Evolutionary conservation across 83 land plant species (phyloP).

Genomic region (Picea abies): DNA sequence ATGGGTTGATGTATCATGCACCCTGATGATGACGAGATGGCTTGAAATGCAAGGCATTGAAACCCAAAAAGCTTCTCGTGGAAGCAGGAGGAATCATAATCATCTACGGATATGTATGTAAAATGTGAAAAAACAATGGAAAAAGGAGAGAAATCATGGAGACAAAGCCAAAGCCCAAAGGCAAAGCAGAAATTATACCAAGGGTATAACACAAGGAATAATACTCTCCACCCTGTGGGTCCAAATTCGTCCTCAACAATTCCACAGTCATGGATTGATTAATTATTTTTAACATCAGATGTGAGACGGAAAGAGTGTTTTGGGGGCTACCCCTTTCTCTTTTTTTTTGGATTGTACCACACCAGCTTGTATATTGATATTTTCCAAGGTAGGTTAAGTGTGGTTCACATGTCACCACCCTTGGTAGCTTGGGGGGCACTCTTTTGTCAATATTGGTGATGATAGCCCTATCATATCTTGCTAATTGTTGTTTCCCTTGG

Average conservation of each 20-base stretch:
- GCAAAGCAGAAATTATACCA: no score
- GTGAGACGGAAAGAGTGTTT: conserved; percentile 6
- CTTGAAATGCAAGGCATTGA: conserved; percentile 18
- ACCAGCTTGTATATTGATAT: neutral
- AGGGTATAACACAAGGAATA: neutral
- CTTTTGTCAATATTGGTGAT: neutral
- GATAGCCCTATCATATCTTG: neutral
- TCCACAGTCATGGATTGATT: neutral
- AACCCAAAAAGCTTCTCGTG: conserved; percentile 6
- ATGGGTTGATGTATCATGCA: conserved; percentile 1
- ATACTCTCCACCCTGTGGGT: neutral
- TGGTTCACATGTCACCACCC: conserved; percentile 17
- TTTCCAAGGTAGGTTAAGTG: neutral
- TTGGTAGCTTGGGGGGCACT: neutral
- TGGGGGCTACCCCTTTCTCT: conserved; percentile 4
- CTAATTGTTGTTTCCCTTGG: neutral
- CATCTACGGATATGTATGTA: neutral
- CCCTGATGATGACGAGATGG: conserved; percentile 5
- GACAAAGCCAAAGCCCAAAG: no score
- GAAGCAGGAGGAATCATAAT: conserved; percentile 6
- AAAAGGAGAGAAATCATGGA: neutral
- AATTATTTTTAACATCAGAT: neutral
- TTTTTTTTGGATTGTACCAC: neutral
- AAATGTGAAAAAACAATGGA: neutral
- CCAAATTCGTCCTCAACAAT: neutral